phyloP scores from a whole-genome alignment of 129 eudicot genomes.

The Centrapalus pauciflorus region DNA sequence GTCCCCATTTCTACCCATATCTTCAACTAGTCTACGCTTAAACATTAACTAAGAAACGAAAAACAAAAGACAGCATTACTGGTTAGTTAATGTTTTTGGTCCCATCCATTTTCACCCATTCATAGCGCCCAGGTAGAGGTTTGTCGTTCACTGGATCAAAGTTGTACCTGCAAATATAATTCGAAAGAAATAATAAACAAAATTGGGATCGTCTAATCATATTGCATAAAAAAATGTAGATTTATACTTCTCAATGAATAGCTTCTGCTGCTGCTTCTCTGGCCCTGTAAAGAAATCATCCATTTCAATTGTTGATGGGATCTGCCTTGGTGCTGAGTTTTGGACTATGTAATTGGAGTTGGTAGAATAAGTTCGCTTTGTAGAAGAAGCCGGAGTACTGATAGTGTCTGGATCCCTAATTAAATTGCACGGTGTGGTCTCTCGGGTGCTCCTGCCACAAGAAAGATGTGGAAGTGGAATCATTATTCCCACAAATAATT shows the following conservation, averaged over 20 bases:
- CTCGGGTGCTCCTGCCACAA: conserved; percentile 42
- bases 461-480: background rate
- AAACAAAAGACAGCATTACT: background rate
- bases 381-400: conserved; percentile 42
- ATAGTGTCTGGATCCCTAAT: conserved; percentile 44
- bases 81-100: conserved; percentile 14
- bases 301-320: conserved; percentile 45
- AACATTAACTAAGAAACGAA: conserved; percentile 13
- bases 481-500: background rate
- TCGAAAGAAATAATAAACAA: background rate
- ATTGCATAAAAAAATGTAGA: background rate
- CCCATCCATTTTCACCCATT: conserved; percentile 49
- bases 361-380: conserved; percentile 25
- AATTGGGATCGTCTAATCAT: background rate
- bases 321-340: conserved; percentile 25
- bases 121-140: conserved; percentile 57
- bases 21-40: conserved; percentile 21
- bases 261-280: conserved; percentile 51
- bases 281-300: conserved; percentile 40
- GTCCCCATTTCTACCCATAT: conserved; percentile 25
- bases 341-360: conserved; percentile 24
- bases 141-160: conserved; percentile 57
- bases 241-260: conserved; percentile 47
- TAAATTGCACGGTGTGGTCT: conserved; percentile 60
- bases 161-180: conserved; percentile 50